Base-by-base conservation (phyloP, 495 filamentous ascomycete genomes). In the Coniosporium apollinis region DNA sequence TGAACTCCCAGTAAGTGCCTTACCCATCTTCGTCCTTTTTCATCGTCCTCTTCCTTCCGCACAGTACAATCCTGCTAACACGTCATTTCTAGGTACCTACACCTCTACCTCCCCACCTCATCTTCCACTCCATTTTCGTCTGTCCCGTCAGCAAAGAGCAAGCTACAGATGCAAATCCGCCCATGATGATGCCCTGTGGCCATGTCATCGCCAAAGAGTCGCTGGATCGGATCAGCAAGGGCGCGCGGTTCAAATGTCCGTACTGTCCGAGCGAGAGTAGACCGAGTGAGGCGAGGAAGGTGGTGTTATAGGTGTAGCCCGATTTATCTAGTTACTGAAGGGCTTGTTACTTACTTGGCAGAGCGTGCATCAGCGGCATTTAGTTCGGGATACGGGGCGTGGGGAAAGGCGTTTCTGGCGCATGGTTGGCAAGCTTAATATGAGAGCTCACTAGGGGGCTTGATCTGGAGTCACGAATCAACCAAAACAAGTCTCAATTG, bases 71-170 rank as follows among this genome's bases (percentile, higher is more conserved):
- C n/a, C n/a, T n/a, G n/a, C n/a, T n/a, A n/a, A n/a, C n/a, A n/a
- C n/a, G n/a, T n/a, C n/a, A n/a, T n/a, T n/a, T n/a, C n/a, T 41
- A 77, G 73, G 76, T 91, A 38, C 89, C 94, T 58, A 91, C 89
- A 1, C 76, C 89, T 0, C 69, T 99, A 0, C 89, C 89, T 0
- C 67, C 70, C 14, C 71, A 72, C 24, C 93, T 91, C 62, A 69
- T 83, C 31, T 99, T 87, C 65, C 89, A 99, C 56, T 77, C 74
- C 28, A 94, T 99, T 49, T 96, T 99, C 49, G 89, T 99, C 20
- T 99, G 89, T 49, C 89, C 89, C 3, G 91, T 99, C 9, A 79
- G 74, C 43, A 94, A 94, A 58, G 91, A 91, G 45, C 89, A 99
- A 54, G 82, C 80, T 0, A 96, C 86, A 0, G 89, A 94, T 47